These are phyloP conservation scores for Phellinidium pouzarii DNA, from an alignment of 1,284 basidiomycete species.

Conservation along the genomic window DNA sequence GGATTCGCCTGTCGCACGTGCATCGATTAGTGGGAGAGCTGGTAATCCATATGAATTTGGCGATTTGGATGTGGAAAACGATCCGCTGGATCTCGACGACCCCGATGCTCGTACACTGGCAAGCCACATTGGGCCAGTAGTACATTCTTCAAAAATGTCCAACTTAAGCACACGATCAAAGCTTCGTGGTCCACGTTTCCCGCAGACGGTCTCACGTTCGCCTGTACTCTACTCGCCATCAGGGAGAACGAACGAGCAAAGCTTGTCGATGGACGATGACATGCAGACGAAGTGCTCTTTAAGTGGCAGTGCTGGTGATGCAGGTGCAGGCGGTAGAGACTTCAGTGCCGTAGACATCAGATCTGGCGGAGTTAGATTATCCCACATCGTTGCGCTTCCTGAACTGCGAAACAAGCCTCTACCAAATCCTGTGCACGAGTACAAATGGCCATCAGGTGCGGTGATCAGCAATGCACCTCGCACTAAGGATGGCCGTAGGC, in stretches of 20 bases:
- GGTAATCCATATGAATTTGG: neutral
- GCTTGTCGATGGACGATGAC: too few species aligned
- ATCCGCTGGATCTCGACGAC: neutral
- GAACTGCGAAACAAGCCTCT: neutral
- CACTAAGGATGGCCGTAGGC: neutral
- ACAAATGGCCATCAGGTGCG: neutral
- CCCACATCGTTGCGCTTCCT: neutral
- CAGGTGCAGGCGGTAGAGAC: too few species aligned
- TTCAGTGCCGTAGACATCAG: too few species aligned
- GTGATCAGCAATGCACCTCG: neutral
- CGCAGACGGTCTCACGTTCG: too few species aligned
- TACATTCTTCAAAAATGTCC: too few species aligned
- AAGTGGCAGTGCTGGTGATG: too few species aligned
- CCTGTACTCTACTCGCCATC: too few species aligned
- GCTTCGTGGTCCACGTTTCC: too few species aligned
- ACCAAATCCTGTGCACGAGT: neutral
- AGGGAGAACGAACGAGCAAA: too few species aligned
- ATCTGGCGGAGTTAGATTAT: neutral
- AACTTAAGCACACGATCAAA: too few species aligned
- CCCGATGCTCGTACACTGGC: neutral
- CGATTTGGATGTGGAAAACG: neutral
- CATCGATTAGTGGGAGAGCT: neutral
- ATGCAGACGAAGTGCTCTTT: too few species aligned
- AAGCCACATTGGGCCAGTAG: too few species aligned
- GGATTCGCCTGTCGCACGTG: conserved; percentile 15